Evolutionary conservation across 2,329 filamentous ascomycete species (phyloP).

Genomic region (Penicillium sp.): DNA sequence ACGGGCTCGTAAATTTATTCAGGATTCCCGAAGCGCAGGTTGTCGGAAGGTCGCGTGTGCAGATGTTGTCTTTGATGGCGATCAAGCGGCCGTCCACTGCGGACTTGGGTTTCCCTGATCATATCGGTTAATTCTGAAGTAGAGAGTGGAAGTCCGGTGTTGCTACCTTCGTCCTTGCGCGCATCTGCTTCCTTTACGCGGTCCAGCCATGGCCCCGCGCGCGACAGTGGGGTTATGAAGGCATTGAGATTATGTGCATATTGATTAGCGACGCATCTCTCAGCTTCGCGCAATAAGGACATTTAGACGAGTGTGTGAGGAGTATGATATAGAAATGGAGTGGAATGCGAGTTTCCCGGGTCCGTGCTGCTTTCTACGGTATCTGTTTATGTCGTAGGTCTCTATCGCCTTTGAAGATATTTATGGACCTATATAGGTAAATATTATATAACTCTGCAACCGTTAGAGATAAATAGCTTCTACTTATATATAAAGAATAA

Average conservation of each 20-base stretch:
- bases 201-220: slow-evolving; percentile 35
- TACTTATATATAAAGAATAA: not conserved
- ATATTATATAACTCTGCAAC: not conserved
- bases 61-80: slow-evolving; percentile 76
- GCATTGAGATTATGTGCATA: slow-evolving; percentile 39
- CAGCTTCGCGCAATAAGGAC: slow-evolving; percentile 46
- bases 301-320: slow-evolving; percentile 31
- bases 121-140: slow-evolving; percentile 1
- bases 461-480: not conserved
- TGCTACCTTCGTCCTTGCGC: slow-evolving; percentile 36
- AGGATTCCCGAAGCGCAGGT: slow-evolving; percentile 82
- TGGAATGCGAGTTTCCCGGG: slow-evolving; percentile 12
- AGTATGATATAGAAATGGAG: not conserved
- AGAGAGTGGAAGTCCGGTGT: not conserved
- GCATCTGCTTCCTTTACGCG: slow-evolving; percentile 38
- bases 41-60: slow-evolving; percentile 63
- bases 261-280: slow-evolving; percentile 44
- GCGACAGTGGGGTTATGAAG: slow-evolving; percentile 40
- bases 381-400: not conserved
- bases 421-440: not conserved
- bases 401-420: not conserved
- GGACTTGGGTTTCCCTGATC: slow-evolving; percentile 36
- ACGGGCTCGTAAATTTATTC: slow-evolving; percentile 68
- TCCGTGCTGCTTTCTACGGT: slow-evolving; percentile 13
- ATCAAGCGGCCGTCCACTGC: slow-evolving; percentile 49